phyloP scores from a whole-genome alignment of 768 basidiomycete species.

The Tylopilus sp. region DNA sequence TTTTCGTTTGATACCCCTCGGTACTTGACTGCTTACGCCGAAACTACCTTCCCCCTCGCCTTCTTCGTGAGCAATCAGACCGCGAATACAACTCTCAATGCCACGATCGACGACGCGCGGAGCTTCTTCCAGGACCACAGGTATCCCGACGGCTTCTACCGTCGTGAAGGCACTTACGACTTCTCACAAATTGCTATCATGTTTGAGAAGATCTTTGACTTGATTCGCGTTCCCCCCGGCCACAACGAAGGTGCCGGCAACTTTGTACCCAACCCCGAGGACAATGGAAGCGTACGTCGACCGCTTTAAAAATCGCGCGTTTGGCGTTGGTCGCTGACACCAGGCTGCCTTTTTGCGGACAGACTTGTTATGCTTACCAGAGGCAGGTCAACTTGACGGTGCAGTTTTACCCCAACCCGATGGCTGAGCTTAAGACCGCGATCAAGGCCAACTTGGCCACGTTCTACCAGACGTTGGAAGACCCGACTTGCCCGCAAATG shows the following conservation, averaged over 20 bases:
- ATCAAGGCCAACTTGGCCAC: slow-evolving; percentile 1
- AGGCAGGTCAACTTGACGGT: slow-evolving; percentile 13
- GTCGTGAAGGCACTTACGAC: slow-evolving; percentile 17
- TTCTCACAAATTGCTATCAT: not conserved
- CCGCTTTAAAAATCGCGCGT: not conserved
- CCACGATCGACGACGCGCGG: slow-evolving; percentile 14
- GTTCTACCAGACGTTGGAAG: not conserved
- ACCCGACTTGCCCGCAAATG: not conserved
- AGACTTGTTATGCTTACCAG: slow-evolving; percentile 19
- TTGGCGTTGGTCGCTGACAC: not conserved
- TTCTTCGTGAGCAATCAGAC: slow-evolving; percentile 26
- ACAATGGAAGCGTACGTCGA: slow-evolving; percentile 11
- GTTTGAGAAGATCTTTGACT: not conserved
- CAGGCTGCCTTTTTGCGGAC: not conserved
- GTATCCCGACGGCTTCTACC: slow-evolving; percentile 19
- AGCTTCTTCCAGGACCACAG: slow-evolving; percentile 18
- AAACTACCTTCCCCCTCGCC: slow-evolving; percentile 23
- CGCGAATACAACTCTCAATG: slow-evolving; percentile 13
- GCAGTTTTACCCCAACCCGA: slow-evolving; percentile 21
- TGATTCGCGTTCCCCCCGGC: slow-evolving; percentile 14
- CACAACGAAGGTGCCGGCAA: slow-evolving; percentile 15
- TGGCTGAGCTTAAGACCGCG: slow-evolving; percentile 9
- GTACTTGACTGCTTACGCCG: slow-evolving; percentile 19
- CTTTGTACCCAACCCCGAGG: slow-evolving; percentile 11
- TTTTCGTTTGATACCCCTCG: slow-evolving; percentile 22